phyloP scores from a whole-genome alignment of 495 filamentous ascomycete species.

The Penicillium daleae region DNA sequence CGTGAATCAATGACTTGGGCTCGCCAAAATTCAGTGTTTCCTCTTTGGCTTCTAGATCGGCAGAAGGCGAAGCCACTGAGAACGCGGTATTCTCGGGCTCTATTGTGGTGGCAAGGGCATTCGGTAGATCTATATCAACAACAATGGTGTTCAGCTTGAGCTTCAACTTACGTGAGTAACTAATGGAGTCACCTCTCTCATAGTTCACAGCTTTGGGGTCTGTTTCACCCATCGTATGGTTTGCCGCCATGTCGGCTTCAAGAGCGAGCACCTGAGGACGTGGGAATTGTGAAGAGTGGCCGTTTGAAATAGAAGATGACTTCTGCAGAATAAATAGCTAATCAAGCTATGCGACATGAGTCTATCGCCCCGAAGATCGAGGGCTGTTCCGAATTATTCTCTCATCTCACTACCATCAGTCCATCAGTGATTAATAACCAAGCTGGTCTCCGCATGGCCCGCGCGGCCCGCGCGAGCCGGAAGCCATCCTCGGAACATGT shows the following conservation, averaged over 20 bases:
- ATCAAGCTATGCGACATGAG: background rate
- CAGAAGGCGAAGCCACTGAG: background rate
- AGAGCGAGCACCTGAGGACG: background rate
- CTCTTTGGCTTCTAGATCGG: slow-evolving; percentile 12
- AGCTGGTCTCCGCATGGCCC: slow-evolving; percentile 20
- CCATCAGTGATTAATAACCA: slow-evolving; percentile 18
- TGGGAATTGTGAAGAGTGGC: background rate
- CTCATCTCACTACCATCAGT: background rate
- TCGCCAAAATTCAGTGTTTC: slow-evolving; percentile 8
- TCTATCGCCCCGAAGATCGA: background rate
- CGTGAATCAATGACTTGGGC: slow-evolving; percentile 14
- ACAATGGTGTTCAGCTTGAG: background rate
- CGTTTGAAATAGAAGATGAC: background rate
- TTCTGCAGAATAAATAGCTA: background rate
- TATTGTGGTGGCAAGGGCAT: background rate
- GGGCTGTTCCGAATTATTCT: background rate
- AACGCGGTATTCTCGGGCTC: background rate
- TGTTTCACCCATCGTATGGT: background rate
- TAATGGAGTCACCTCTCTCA: slow-evolving; percentile 1
- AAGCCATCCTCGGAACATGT: background rate
- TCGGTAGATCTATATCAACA: background rate
- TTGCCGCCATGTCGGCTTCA: background rate
- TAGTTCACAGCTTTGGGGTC: background rate
- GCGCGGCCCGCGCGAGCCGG: slow-evolving; percentile 11
- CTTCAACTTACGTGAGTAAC: background rate